phyloP scores from a whole-genome alignment of 2,329 filamentous ascomycete species.

The Phoma sp. region DNA sequence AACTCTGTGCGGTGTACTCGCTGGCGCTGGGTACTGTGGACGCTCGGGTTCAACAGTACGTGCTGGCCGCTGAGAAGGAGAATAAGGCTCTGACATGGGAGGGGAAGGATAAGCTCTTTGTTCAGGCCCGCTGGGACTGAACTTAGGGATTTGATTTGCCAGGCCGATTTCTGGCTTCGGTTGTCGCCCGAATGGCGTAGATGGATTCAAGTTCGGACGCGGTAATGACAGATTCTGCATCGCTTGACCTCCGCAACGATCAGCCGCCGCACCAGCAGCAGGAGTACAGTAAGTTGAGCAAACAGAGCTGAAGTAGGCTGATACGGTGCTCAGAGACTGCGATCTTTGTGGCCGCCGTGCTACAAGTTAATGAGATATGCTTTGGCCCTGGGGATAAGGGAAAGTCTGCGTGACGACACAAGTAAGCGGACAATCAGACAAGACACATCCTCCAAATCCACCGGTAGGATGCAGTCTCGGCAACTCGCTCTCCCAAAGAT shows the following conservation, averaged over 20 bases:
- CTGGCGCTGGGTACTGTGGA: constrained; percentile 34
- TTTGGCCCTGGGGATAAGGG: constrained; percentile 27
- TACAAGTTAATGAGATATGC: constrained; percentile 26
- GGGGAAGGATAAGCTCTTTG: constrained; percentile 54
- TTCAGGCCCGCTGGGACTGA: constrained; percentile 45
- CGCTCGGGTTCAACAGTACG: constrained; percentile 42
- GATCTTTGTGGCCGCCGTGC: constrained; percentile 23
- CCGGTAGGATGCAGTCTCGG: constrained; percentile 11
- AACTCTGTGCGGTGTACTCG: constrained; percentile 30
- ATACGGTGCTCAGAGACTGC: constrained; percentile 23
- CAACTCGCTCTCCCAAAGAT: constrained; percentile 2
- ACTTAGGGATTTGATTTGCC: constrained; percentile 41
- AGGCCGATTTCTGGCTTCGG: constrained; percentile 44
- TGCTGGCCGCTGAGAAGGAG: constrained; percentile 48
- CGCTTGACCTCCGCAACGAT: constrained; percentile 46
- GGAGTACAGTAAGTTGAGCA: constrained; percentile 38
- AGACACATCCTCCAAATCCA: constrained; percentile 21
- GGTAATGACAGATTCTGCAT: constrained; percentile 52
- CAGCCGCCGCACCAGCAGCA: constrained; percentile 44
- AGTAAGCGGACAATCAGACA: constrained; percentile 39
- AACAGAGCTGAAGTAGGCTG: constrained; percentile 26
- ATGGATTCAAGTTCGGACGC: constrained; percentile 44
- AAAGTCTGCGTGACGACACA: constrained; percentile 40
- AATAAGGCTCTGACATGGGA: constrained; percentile 59
- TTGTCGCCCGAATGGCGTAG: constrained; percentile 46